Base-by-base conservation (phyloP, 495 filamentous ascomycete species). In the Neurospora discreta region DNA sequence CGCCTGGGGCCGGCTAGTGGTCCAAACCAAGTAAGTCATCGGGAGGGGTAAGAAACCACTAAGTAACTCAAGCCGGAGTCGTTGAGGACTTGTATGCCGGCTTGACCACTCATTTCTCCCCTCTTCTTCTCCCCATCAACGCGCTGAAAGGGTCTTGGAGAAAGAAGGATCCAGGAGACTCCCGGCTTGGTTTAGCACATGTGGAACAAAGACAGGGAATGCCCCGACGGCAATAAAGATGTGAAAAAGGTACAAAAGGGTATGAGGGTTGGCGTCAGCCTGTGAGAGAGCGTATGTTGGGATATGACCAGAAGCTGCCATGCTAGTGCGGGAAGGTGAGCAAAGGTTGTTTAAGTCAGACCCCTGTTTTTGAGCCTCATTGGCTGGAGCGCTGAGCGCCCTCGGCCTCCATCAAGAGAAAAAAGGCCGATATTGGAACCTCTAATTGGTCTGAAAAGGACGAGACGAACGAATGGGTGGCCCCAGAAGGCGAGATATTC, bases 351-450 rank as follows among this genome's bases (percentile, higher is more conserved):
- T 74, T 70, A 75, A 73, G 73, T 76, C 74, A 60, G 70, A 80
- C 76, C 79, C 79, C 78, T 80, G 79, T 71, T 80, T 68, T 77
- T 75, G 78, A 74, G 77, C 73, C 71, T 78, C 77, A 80, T 80
- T 80, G 79, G 79, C 74, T 78, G 73, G 65, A 46, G 58, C 70
- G 41, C 71, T 74, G 72, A 71, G 75, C 76, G 76, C 78, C 77
- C 75, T 74, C 73, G 79, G 77, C 76, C 73, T 70, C 77, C 76
- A 77, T 76, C 75, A 73, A 69, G 73, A 68, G 73, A 73, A 69
- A 77, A 76, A 73, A 65, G 71, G 42, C 70, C 76, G 74, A 75
- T 36, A 71, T 36, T 33, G 40, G n/a, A 70, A 23, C 7, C 38
- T 33, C 39, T 75, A 69, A 80, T 80, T 79, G 78, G 79, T 46